Percentiles rank a stretch among this genome's conserved stretches.
Conservation (phyloP, 2,329 filamentous ascomycete genomes). For the Verticillium klebahnii region DNA sequence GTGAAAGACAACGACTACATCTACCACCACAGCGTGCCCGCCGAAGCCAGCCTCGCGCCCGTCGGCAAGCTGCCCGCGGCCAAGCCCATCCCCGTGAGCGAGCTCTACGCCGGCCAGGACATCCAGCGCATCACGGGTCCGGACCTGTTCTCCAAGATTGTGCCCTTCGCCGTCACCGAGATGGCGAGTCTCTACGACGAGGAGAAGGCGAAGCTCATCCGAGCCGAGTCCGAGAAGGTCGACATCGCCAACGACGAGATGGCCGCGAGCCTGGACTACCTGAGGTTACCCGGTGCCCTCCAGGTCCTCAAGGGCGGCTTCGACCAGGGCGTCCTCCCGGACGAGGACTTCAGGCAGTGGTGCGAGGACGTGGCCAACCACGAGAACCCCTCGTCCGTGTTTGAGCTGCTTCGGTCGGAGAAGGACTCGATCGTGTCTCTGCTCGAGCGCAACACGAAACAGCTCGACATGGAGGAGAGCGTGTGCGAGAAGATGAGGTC, state of each 20-base stretch:
- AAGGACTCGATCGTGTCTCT: conserved; percentile 69
- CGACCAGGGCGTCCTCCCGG: conserved; percentile 81
- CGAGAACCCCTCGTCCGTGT: conserved; percentile 70
- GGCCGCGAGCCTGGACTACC: conserved; percentile 89
- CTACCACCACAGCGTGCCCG: conserved; percentile 88
- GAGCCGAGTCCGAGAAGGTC: conserved; percentile 89
- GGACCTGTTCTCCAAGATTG: conserved; percentile 94
- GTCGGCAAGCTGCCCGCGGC: conserved; percentile 91
- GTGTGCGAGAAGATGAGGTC: conserved; percentile 99
- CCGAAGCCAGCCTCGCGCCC: conserved; percentile 73
- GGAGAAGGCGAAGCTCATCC: conserved; percentile 92
- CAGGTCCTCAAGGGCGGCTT: conserved; percentile 91
- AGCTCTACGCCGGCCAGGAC: conserved; percentile 94
- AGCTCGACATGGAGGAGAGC: conserved; percentile 93
- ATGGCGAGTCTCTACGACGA: conserved; percentile 96
- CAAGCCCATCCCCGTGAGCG: conserved; percentile 94
- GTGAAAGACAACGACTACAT: conserved; percentile 97
- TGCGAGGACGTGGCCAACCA: conserved; percentile 89
- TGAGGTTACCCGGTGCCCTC: conserved; percentile 82
- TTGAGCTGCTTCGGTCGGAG: conserved; percentile 73
- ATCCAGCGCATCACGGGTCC: conserved; percentile 96
- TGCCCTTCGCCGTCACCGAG: conserved; percentile 93
- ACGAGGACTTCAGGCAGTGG: conserved; percentile 90
- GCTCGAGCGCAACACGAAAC: conserved; percentile 77
- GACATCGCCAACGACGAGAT: conserved; percentile 93